Percentiles rank a stretch among this genome's conserved stretches.
phyloP scores from a whole-genome alignment of 2,329 filamentous ascomycete genomes.

The Exophiala aquamarina region DNA sequence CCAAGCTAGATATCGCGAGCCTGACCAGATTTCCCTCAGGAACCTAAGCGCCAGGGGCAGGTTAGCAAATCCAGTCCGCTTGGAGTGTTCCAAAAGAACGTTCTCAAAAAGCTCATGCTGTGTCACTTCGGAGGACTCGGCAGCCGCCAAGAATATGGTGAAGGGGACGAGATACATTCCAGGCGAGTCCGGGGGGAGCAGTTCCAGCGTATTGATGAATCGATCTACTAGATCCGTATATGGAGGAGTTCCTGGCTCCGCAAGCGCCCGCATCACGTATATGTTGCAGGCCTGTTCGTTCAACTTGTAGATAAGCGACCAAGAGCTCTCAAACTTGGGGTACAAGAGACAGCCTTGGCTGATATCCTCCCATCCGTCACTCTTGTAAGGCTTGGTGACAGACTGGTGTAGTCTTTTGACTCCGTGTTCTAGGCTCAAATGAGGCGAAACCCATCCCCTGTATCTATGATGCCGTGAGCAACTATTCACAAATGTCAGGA shows the following conservation, averaged over 20 bases:
- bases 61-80: slow-evolving; percentile 37
- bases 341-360: slow-evolving; percentile 17
- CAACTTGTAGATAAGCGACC: slow-evolving; percentile 2
- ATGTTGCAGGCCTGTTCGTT: slow-evolving; percentile 25
- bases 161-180: slow-evolving; percentile 42
- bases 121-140: slow-evolving; percentile 36
- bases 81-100: slow-evolving; percentile 31
- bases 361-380: slow-evolving; percentile 4
- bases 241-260: no score
- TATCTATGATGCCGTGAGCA: slow-evolving; percentile 13
- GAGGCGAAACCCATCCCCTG: slow-evolving; percentile 20
- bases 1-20: slow-evolving; percentile 17
- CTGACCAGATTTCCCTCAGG: slow-evolving; percentile 36
- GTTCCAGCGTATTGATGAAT: slow-evolving; percentile 33
- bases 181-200: slow-evolving; percentile 29
- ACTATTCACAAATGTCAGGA: background rate
- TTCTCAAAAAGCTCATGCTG: slow-evolving; percentile 37
- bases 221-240: slow-evolving; percentile 30
- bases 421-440: slow-evolving; percentile 14
- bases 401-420: background rate
- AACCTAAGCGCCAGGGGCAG: slow-evolving; percentile 37
- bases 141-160: slow-evolving; percentile 41
- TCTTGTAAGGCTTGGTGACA: background rate
- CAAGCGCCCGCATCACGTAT: slow-evolving; percentile 21
- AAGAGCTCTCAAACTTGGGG: slow-evolving; percentile 1